Base-by-base conservation (phyloP, 2,329 filamentous ascomycete genomes). In the Colletotrichum higginsianum region DNA sequence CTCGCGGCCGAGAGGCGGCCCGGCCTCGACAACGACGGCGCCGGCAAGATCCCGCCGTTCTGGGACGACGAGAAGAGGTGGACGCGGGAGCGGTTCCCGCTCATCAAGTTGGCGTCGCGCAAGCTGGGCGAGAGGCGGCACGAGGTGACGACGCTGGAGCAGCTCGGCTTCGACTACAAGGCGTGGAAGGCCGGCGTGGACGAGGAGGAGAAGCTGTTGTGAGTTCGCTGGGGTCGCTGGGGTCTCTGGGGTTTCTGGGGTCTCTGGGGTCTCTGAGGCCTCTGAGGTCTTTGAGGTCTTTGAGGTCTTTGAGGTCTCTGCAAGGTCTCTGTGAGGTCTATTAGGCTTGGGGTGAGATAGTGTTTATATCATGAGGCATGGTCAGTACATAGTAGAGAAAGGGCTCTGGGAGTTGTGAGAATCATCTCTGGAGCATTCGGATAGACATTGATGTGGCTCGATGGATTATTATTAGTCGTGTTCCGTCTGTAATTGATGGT, bases 131-230 rank as follows among this genome's bases (percentile, higher is more conserved):
- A 80, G 7, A 75, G 75, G 64, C 77, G 81, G 21, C 76, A 79
- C 13, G 74, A 81, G 56, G 71, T 84, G 2, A 80, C 71, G 62
- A 80, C 74, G 13, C 68, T 85, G 16, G 76, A 81, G 62, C 92
- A 97, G 75, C 84, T 85, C 7, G 82, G 83, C 0, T 85, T 85
- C 50, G 79, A 82, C 30, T 84, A 79, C 47, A 73, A 78, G 2
- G 74, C 75, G 16, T 81, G 78, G 77, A 78, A 78, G 73, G 68
- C 68, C 4, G 65, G 68, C 18, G 18, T 71, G 4, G 44, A 47
- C 5, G 58, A 64, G 40, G 65, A 71, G 58, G 58, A n/a, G 9
- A 71, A 49, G 42, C n/a, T 68, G 18, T 2, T 68, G 0, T 71
- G 40, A n/a, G n/a, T n/a, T n/a, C n/a, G n/a, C n/a, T n/a, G n/a